These are phyloP conservation scores for Huntiella savannae DNA, from an alignment of 2,329 filamentous ascomycete genomes.

Conservation along the genomic window DNA sequence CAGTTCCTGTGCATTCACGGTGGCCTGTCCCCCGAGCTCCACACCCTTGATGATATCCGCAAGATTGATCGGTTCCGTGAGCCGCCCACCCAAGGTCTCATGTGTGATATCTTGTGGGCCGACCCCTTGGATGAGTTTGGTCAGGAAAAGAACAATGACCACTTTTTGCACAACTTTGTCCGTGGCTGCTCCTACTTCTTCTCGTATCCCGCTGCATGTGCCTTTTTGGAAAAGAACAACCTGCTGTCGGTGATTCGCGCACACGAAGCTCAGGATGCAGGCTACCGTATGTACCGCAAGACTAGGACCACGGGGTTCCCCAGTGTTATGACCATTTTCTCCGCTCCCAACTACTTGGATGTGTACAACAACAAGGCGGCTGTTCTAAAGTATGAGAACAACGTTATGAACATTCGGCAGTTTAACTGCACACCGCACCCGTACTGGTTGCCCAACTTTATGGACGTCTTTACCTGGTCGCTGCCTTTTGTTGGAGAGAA, in stretches of 20 bases:
- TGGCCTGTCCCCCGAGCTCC: slow-evolving; percentile 83
- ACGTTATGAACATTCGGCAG: slow-evolving; percentile 99
- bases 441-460: slow-evolving; percentile 99
- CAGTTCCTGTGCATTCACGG: slow-evolving; percentile 98
- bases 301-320: slow-evolving; percentile 95
- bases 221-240: slow-evolving; percentile 98
- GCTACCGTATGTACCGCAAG: slow-evolving; percentile 98
- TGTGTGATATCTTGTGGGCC: slow-evolving; percentile 99
- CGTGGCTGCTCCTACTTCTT: slow-evolving; percentile 99
- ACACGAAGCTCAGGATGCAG: slow-evolving; percentile 95
- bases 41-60: slow-evolving; percentile 85
- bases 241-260: slow-evolving; percentile 90
- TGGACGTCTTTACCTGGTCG: slow-evolving; percentile 99
- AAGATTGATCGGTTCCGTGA: slow-evolving; percentile 87
- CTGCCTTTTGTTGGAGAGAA: slow-evolving; percentile 97
- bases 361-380: slow-evolving; percentile 99
- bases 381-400: slow-evolving; percentile 98
- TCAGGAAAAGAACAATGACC: slow-evolving; percentile 95
- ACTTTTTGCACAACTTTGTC: slow-evolving; percentile 95
- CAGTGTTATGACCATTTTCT: slow-evolving; percentile 99
- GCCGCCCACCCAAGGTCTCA: slow-evolving; percentile 88
- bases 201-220: slow-evolving; percentile 90
- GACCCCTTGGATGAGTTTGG: slow-evolving; percentile 96
- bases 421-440: slow-evolving; percentile 99
- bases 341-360: slow-evolving; percentile 93